phyloP scores from a whole-genome alignment of 129 eudicot genomes.

The Arctium minus region DNA sequence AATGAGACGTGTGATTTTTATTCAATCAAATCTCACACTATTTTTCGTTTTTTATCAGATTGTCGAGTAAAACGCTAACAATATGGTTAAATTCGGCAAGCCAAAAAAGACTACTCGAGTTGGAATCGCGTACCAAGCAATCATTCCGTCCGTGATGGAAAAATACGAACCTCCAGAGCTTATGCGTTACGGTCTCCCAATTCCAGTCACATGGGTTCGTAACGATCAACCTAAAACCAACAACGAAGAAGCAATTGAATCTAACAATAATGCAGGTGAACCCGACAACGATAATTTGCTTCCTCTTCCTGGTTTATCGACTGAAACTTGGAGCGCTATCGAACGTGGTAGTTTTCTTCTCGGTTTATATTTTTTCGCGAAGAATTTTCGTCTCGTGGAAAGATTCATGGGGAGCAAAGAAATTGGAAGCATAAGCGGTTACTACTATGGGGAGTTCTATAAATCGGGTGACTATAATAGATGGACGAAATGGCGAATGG shows the following conservation, averaged over 20 bases:
- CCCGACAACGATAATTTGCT: neutral
- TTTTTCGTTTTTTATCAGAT: slow-evolving; percentile 5
- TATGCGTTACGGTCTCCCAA: slow-evolving; percentile 24
- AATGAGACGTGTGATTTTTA: too few relatives aligned
- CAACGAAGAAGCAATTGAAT: neutral
- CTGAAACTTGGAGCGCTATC: slow-evolving; percentile 30
- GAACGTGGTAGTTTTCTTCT: slow-evolving; percentile 37
- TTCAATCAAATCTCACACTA: neutral
- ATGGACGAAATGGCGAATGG: slow-evolving; percentile 38
- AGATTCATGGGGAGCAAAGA: slow-evolving; percentile 29
- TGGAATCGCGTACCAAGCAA: slow-evolving; percentile 37
- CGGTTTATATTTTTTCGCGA: slow-evolving; percentile 35
- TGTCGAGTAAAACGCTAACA: neutral
- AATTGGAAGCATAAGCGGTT: slow-evolving; percentile 18
- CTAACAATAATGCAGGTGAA: neutral
- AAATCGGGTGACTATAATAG: slow-evolving; percentile 15
- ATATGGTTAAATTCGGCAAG: neutral
- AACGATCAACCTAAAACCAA: slow-evolving; percentile 1
- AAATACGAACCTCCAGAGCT: neutral
- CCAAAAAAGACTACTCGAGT: slow-evolving; percentile 25
- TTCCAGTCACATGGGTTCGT: slow-evolving; percentile 31
- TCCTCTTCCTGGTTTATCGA: slow-evolving; percentile 20
- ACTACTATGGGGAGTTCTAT: slow-evolving; percentile 34
- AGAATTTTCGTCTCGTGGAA: slow-evolving; percentile 29
- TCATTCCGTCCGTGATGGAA: slow-evolving; percentile 25